Base-by-base conservation (phyloP, 2,329 filamentous ascomycete genomes). In the Fusarium continuum region DNA sequence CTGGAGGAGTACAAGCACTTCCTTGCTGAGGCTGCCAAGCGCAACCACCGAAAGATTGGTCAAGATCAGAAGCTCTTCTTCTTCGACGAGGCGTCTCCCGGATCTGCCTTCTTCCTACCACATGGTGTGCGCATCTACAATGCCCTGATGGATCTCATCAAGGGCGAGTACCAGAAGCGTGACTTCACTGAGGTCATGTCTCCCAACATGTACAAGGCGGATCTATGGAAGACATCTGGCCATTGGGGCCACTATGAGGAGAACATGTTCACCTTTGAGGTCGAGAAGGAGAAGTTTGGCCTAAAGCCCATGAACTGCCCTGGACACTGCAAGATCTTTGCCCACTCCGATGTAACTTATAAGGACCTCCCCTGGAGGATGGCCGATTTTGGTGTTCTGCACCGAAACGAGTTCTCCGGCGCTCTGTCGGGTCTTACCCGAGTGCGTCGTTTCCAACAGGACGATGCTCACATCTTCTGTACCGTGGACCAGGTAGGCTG, bases 301-400 rank as follows among this genome's bases (percentile, higher is more conserved):
- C 80, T 98, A 46, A 98, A 98, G 81, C 94, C 94, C 23, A 98
- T 98, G 95, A 98, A 98, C 81, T 99, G 95, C 79, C 95, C 95
- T 5, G 93, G 93, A 23, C 94, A 98, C 78, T 96, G 91, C 77
- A 80, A 95, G 66, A 90, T 97, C 72, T 97, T 97, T 76, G 87
- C 85, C 44, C 90, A 94, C 76, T 86, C 91, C 49, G 91, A 92
- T 73, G 86, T 92, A 71, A 95, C 90, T 77, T 97, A 98, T 65
- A 76, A 73, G 71, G 93, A 98, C 70, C 82, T 99, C 55, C 95
- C 95, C 23, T 89, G 96, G 79, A 86, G 95, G 72, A 91, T 97
- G 79, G 94, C 95, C 46, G 95, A 99, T 75, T 98, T 98, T 77
- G 94, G 94, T 76, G 91, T 96, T 22, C 83, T 99, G 47, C 95